A percentile compares a stretch with the other conserved stretches of the same genome.
phyloP scores from a whole-genome alignment of 768 basidiomycete species.

The Kwoniella botswanensis region DNA sequence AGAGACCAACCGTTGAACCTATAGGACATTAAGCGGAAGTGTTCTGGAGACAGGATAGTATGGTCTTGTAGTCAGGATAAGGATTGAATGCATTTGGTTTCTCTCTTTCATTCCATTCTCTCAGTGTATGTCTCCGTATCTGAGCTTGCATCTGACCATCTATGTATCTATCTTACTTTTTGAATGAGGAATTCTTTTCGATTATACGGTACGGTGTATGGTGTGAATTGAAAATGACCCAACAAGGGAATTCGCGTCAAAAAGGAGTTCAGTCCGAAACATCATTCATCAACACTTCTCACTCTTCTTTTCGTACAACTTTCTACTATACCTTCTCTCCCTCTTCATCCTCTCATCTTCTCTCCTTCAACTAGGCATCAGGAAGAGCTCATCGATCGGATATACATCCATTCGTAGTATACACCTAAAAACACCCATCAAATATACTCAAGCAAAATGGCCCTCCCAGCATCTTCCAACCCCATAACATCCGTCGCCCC shows the following conservation, averaged over 20 bases:
- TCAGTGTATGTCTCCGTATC: too few species aligned
- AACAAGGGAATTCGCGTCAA: background rate
- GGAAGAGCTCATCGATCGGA: too few species aligned
- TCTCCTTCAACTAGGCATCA: background rate
- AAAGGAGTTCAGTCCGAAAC: conserved; percentile 8
- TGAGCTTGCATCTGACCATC: too few species aligned
- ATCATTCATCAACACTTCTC: background rate
- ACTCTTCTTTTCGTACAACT: conserved; percentile 11
- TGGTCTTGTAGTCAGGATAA: background rate
- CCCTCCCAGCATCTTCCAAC: conserved; percentile 50
- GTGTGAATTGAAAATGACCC: background rate
- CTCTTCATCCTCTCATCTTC: background rate
- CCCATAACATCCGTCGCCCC: conserved; percentile 59
- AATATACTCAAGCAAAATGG: conserved; percentile 34
- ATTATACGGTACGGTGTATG: background rate
- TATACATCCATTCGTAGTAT: too few species aligned
- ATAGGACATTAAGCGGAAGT: conserved; percentile 29
- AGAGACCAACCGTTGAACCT: conserved; percentile 26
- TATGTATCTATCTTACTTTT: too few species aligned
- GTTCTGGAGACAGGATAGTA: background rate
- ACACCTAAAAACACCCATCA: too few species aligned
- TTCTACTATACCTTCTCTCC: background rate
- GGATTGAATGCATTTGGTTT: conserved; percentile 1
- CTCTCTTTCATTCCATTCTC: background rate
- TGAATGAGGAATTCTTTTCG: background rate